Percentiles rank a stretch among this genome's conserved stretches.
phyloP scores from a whole-genome alignment of 2,329 filamentous ascomycete species.

The Sporothrix euskadiensis region DNA sequence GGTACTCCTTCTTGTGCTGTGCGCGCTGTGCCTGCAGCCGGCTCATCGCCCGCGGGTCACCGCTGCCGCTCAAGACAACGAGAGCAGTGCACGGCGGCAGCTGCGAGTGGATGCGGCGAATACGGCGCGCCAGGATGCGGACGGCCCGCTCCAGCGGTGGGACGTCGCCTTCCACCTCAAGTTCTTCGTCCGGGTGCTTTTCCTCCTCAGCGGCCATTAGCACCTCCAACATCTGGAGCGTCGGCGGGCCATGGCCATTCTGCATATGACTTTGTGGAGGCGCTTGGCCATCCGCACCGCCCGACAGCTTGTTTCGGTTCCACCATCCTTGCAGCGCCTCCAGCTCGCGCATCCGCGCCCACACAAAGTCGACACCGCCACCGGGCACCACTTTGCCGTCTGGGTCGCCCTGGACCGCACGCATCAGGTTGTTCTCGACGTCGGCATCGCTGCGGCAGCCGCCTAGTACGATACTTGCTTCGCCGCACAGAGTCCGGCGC shows the following conservation, averaged over 20 bases:
- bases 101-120: constrained; percentile 57
- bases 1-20: constrained; percentile 65
- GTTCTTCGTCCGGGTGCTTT: background rate
- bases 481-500: constrained; percentile 56
- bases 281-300: constrained; percentile 35
- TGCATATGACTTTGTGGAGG: constrained; percentile 27
- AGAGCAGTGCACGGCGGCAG: constrained; percentile 66
- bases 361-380: constrained; percentile 66
- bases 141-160: constrained; percentile 50
- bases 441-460: constrained; percentile 61
- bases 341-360: constrained; percentile 65
- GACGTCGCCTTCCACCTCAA: background rate
- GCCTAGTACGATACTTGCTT: constrained; percentile 56
- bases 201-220: constrained; percentile 28
- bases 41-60: constrained; percentile 67
- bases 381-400: constrained; percentile 58
- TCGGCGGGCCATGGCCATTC: constrained; percentile 42
- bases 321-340: constrained; percentile 68
- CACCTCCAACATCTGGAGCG: constrained; percentile 33
- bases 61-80: constrained; percentile 65
- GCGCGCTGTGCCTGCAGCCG: constrained; percentile 60
- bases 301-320: constrained; percentile 55
- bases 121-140: constrained; percentile 48
- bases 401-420: constrained; percentile 60
- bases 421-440: constrained; percentile 55